Evolutionary conservation across 2,329 filamentous ascomycete species (phyloP), one percentile per base, ranked within the genome.

Genomic region (Trichophyton equinum): DNA sequence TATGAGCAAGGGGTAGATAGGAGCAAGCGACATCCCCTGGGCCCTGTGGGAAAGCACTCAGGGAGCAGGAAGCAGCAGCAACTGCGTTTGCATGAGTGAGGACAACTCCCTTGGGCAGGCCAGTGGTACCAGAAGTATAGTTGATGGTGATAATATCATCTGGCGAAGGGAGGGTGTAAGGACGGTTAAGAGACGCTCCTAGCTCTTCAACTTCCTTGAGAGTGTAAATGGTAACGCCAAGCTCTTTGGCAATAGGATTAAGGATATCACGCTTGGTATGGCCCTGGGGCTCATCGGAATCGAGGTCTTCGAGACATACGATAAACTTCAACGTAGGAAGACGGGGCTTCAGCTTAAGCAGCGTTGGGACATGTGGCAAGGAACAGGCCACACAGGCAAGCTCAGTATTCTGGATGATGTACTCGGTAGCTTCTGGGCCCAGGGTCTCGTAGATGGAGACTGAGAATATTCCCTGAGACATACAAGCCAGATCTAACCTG

Each of bases 371-470:
- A 70, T 96, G 91, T 49, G 85, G 84, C 53, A 96, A 78, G 30
- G 88, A 91, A 62, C 88, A 86, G 64, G 87, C 85, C 44, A 97
- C 84, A 68, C 85, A 89, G 62, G 80, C 74, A 61, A 97, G 78
- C 64, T 85, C 81, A 60, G 90, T 84, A 73, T 97, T 92, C 75
- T 95, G 95, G 77, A 97, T 87, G 74, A 99, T 96, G 77, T 89
- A 97, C 76, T 97, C 91, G 61, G 89, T 91, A 1, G 91, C 84
- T 66, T 96, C 89, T 11, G 92, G 87, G 8, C 92, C 92, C 4
- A 99, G 83, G 11, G 92, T 96, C 74, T 97, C 94, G 78, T 99
- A 99, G 58, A 99, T 86, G 4, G 92, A 96, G 60, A 99, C 91
- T 22, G 87, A 89, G 76, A 82, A 97, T 33, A 97, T 83, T 6